A percentile compares a stretch with the other conserved stretches of the same genome.
These are phyloP conservation scores for Ceratocystis colombiana DNA, from an alignment of 2,329 filamentous ascomycete species.

Conservation along the genomic window DNA sequence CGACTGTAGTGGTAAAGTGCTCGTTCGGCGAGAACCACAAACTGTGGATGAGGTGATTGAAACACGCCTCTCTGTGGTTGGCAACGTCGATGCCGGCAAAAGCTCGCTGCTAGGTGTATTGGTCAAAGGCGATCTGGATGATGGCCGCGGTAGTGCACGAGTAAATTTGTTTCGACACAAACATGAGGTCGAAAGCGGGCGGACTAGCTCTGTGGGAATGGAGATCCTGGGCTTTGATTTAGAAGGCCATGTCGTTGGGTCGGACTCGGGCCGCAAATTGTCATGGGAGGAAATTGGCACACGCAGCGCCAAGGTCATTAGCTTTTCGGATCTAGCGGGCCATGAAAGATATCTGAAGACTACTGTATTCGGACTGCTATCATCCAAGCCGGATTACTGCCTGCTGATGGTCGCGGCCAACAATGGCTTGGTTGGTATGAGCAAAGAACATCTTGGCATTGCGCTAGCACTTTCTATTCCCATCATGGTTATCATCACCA, in stretches of 20 bases:
- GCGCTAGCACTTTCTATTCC: constrained; percentile 90
- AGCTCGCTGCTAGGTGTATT: constrained; percentile 91
- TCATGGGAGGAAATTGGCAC: constrained; percentile 98
- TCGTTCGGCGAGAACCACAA: constrained; percentile 64
- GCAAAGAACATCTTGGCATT: constrained; percentile 93
- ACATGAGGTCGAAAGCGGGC: constrained; percentile 90
- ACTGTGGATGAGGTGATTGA: constrained; percentile 84
- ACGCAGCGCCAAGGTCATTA: constrained; percentile 90
- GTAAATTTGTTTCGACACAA: constrained; percentile 97
- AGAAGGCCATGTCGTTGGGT: constrained; percentile 68
- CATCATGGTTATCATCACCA: constrained; percentile 95
- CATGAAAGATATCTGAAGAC: constrained; percentile 93
- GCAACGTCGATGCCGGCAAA: constrained; percentile 95
- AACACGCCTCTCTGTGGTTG: constrained; percentile 90
- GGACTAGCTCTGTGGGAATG: constrained; percentile 95
- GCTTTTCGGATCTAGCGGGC: constrained; percentile 88
- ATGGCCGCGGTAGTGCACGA: constrained; percentile 84
- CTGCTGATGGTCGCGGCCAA: constrained; percentile 97
- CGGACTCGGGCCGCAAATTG: constrained; percentile 70
- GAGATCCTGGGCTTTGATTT: constrained; percentile 98
- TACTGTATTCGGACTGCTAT: constrained; percentile 89
- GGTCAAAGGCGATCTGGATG: constrained; percentile 89
- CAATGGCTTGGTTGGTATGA: constrained; percentile 95
- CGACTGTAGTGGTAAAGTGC: constrained; percentile 71
- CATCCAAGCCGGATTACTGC: constrained; percentile 94